A percentile compares a stretch with the other conserved stretches of the same genome.
phyloP scores from a whole-genome alignment of 176 grass and related monocot genomes.

The Aegilops longissima region DNA sequence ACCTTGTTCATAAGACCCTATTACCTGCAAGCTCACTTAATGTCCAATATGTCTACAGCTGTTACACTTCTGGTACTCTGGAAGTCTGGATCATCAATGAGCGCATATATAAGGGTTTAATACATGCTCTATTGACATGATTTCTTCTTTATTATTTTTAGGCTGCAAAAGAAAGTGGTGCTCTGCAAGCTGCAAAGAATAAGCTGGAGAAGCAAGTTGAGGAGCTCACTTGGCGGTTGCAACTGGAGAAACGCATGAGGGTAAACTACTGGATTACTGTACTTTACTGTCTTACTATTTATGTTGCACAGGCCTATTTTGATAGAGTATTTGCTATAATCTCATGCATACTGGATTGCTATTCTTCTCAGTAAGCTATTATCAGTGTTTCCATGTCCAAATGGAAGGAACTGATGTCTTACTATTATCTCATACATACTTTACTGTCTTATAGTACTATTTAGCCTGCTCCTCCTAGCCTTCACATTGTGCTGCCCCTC shows the following conservation, averaged over 20 bases:
- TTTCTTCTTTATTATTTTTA: constrained; percentile 37
- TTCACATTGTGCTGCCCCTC: too few species aligned
- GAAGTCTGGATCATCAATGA: constrained; percentile 19
- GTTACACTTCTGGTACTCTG: constrained; percentile 8
- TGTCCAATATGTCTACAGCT: constrained; percentile 3
- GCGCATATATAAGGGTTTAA: neutral
- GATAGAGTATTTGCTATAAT: constrained; percentile 14
- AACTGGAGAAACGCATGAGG: constrained; percentile 95
- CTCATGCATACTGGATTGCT: neutral
- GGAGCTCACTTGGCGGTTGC: constrained; percentile 85
- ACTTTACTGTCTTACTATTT: constrained; percentile 10
- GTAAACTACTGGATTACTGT: constrained; percentile 52
- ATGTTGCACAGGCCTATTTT: constrained; percentile 21
- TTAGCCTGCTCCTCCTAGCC: too few species aligned
- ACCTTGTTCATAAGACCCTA: neutral
- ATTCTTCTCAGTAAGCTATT: neutral
- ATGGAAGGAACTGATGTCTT: neutral
- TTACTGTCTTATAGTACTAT: neutral
- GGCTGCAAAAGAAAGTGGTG: constrained; percentile 98
- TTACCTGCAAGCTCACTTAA: constrained; percentile 13
- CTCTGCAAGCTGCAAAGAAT: constrained; percentile 96
- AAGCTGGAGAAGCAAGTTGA: constrained; percentile 98
- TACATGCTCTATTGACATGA: constrained; percentile 21
- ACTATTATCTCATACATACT: neutral
- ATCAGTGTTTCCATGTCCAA: constrained; percentile 8